Base-by-base conservation (phyloP, 257 asterid species). In the Solanum etuberosum region DNA sequence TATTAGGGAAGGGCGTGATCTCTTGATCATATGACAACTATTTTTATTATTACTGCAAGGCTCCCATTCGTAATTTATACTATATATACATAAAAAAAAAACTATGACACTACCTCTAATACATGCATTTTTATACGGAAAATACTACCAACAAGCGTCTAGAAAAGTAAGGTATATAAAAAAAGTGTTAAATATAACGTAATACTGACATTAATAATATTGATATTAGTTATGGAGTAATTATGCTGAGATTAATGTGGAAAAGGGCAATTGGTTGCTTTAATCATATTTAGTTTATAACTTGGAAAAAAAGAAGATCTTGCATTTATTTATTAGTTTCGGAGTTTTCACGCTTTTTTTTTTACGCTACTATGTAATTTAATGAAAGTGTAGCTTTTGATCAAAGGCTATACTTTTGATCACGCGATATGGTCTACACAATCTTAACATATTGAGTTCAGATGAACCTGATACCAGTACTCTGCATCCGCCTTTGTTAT, bases 361-460 rank as follows among this genome's bases (percentile, higher is more conserved):
- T 51, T 51, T 54, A 54, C 63, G 0, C 4, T 10, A 54, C 2
- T 6, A 0, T 0, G 1, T 1, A 18, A 18, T 51, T 51, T 51
- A 54, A 54, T 18, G 0, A 3, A 18, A 51, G 23, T 51, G 21
- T 5, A 2, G 21, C 9, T 0, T 54, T 54, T 18, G 63, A 54
- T 20, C 63, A 54, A 18, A 54, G 1, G 4, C 63, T 54, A 54
- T n/a, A 54, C 1, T 57, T 57, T 57, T 51, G 0, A 18, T 57
- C 27, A 57, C 65, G 12, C 0, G 0, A 57, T 20, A 57, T 57
- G 2, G 0, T 57, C 27, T 3, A 21, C 0, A 21, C n/a, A 54
- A 2, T 0, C 63, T 54, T 54, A 18, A 57, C 12, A 21, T 57
- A 57, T 8, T 21, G 11, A 21, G 27, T 57, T 21, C 2, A 57